Conservation (phyloP, 768 basidiomycete genomes). For the Leccinum disarticulatum region DNA sequence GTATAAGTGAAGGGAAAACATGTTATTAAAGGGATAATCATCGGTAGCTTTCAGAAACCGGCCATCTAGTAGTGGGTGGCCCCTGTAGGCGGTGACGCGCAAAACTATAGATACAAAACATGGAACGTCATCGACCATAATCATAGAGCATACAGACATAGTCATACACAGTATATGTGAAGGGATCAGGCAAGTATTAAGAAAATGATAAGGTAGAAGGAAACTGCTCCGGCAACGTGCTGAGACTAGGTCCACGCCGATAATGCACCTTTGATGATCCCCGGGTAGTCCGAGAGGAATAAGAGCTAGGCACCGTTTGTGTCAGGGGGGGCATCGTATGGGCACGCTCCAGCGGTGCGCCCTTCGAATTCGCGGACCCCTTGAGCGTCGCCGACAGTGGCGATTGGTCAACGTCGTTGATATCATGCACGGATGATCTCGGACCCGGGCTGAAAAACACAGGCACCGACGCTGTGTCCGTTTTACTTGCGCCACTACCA, state of each 20-base stretch:
- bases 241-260: slow-evolving; percentile 3
- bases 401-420: not conserved
- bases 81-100: too few relatives aligned
- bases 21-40: too few relatives aligned
- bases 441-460: not conserved
- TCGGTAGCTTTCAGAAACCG: too few relatives aligned
- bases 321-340: slow-evolving; percentile 18
- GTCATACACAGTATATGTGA: not conserved
- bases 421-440: slow-evolving; percentile 1
- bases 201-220: not conserved
- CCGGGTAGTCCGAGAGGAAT: not conserved
- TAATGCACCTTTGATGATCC: not conserved
- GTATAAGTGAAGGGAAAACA: too few relatives aligned
- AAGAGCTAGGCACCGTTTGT: not conserved
- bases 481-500: not conserved
- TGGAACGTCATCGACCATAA: not conserved
- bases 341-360: slow-evolving; percentile 11
- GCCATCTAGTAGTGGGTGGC: too few relatives aligned
- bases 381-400: slow-evolving; percentile 2
- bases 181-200: not conserved
- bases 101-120: not conserved
- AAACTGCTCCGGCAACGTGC: slow-evolving; percentile 9
- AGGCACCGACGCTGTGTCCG: not conserved
- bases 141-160: slow-evolving; percentile 8
- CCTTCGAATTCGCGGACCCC: not conserved